Evolutionary conservation across 1,139 yeast species (phyloP), one percentile per base, ranked within the genome.

Genomic region (Suhomyces wounanorum): DNA sequence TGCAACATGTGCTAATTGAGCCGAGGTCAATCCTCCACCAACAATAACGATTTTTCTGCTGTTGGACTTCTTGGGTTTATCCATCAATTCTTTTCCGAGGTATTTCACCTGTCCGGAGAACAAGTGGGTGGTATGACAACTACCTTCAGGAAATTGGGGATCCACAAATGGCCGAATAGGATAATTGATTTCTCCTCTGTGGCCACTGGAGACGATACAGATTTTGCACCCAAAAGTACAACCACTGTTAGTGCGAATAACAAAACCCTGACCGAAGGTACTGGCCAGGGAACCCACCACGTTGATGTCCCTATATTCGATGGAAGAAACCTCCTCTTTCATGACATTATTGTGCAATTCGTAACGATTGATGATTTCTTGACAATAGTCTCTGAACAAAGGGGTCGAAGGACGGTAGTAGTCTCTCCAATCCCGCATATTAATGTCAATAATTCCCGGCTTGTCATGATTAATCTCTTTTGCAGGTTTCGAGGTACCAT

Each of bases 21-120:
- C 82, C 0, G 81, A 73, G 0, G 82, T 77, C 40, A 77, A 62
- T 0, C 82, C 82, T 3, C 82, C 82, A 0, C 82, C 82, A 5
- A 77, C 77, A 23, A 78, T 70, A 1, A 73, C 72, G 13, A 75
- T 55, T 6, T 66, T 58, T 7, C 69, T 61, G 4, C 55, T 44
- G 25, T 56, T 51, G 8, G 49, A 52, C 16, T 23, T 47, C 30
- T 49, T 55, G 31, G 63, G 60, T 56, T 62, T 65, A 6, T 46
- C 47, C 47, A 54, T 47, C 38, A 41, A 61, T 38, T 45, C 63
- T 49, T 35, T 53, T 49, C 52, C 63, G 56, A 36, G 72, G 68
- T 44, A 72, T 8, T 55, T 31, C 0, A 69, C 70, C 25, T 61
- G 35, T 1, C 64, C 57, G 2, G 59, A 56, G 51, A 77, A 75